A percentile compares a stretch with the other conserved stretches of the same genome.
Conservation (phyloP, 306 rosid genomes). For the Begonia masoniana region DNA sequence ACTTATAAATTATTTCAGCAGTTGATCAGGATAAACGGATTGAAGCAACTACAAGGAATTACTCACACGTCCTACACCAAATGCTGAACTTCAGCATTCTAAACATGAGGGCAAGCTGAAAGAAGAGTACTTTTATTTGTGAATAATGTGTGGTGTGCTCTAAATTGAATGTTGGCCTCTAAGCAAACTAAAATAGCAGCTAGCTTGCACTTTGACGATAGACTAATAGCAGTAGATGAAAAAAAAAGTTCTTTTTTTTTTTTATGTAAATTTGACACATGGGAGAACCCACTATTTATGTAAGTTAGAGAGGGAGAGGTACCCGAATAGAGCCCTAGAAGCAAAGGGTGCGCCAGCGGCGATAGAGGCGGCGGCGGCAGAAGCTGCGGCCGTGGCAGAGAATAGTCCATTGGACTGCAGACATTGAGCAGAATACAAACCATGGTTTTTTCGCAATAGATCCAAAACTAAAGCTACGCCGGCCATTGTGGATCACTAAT, state of each 20-base stretch:
- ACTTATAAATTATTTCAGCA: too few species aligned
- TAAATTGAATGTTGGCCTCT: too few species aligned
- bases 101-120: too few species aligned
- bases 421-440: conserved; percentile 15
- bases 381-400: conserved; percentile 47
- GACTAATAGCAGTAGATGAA: not conserved
- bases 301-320: conserved; percentile 7
- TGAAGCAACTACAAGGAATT: too few species aligned
- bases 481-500: conserved; percentile 35
- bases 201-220: not conserved
- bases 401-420: conserved; percentile 46
- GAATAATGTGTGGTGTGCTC: too few species aligned
- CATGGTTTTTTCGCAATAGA: conserved; percentile 52
- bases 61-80: too few species aligned
- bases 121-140: too few species aligned
- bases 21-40: too few species aligned
- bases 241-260: too few species aligned
- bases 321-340: conserved; percentile 53
- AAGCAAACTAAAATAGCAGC: not conserved
- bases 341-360: conserved; percentile 45
- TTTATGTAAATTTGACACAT: too few species aligned
- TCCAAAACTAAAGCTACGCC: conserved; percentile 65
- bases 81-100: too few species aligned
- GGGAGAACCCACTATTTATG: too few species aligned
- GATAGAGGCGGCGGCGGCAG: conserved; percentile 49